phyloP scores from a whole-genome alignment of 345 rosid species.

The Salix purpurea region DNA sequence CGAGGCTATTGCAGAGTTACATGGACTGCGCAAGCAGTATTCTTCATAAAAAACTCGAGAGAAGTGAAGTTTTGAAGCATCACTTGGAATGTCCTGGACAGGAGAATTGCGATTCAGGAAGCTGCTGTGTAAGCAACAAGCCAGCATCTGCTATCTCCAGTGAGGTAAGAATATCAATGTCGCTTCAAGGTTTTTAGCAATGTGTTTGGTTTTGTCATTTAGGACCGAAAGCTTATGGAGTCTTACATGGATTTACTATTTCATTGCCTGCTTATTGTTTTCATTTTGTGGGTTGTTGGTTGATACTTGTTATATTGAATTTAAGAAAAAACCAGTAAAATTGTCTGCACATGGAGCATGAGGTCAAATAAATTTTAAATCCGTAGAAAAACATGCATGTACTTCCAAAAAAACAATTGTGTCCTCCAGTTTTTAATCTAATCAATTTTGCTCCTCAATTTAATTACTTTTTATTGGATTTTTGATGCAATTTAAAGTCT shows the following conservation, averaged over 20 bases:
- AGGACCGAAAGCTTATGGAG: background rate
- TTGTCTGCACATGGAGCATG: background rate
- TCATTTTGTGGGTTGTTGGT: background rate
- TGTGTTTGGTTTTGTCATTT: background rate
- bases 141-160: constrained; percentile 27
- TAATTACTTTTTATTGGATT: too few relatives aligned
- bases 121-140: constrained; percentile 28
- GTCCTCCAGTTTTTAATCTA: too few relatives aligned
- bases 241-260: background rate
- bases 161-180: constrained; percentile 46
- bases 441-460: too few relatives aligned
- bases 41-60: constrained; percentile 30
- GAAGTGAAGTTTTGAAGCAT: constrained; percentile 15
- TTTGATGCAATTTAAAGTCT: too few relatives aligned
- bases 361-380: background rate
- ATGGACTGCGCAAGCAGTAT: constrained; percentile 44
- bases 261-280: background rate
- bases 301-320: background rate
- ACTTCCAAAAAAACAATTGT: too few relatives aligned
- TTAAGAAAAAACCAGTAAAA: background rate
- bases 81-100: constrained; percentile 17
- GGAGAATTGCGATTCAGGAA: constrained; percentile 23
- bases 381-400: too few relatives aligned
- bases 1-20: constrained; percentile 36
- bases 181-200: background rate